A percentile compares a stretch with the other conserved stretches of the same genome.
phyloP scores from a whole-genome alignment of 2,329 filamentous ascomycete species.

The Venturia effusa region DNA sequence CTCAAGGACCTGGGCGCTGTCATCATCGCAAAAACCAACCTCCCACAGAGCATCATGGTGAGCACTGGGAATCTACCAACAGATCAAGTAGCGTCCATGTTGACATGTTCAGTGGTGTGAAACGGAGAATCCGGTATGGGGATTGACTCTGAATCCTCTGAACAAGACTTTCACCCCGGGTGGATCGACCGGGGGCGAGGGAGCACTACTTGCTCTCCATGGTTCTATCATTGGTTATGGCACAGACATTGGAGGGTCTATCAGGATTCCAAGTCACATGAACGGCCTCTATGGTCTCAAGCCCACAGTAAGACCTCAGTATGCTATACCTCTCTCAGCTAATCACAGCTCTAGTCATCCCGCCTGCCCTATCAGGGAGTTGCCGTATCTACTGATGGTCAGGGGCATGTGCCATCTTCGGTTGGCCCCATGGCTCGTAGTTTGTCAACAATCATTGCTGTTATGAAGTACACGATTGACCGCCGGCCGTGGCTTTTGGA shows the following conservation, averaged over 20 bases:
- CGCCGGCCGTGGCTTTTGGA: slow-evolving; percentile 37
- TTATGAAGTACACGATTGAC: slow-evolving; percentile 30
- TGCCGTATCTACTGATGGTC: slow-evolving; percentile 49
- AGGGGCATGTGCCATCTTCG: slow-evolving; percentile 53
- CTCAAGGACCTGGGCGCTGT: slow-evolving; percentile 34
- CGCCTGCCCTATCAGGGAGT: slow-evolving; percentile 47
- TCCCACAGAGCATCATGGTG: slow-evolving; percentile 31
- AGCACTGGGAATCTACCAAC: too few species aligned
- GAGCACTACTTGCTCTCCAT: slow-evolving; percentile 47
- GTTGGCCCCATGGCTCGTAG: slow-evolving; percentile 52
- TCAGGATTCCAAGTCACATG: slow-evolving; percentile 47
- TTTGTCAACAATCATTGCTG: slow-evolving; percentile 39
- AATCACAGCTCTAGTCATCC: slow-evolving; percentile 36
- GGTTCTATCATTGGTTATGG: slow-evolving; percentile 52
- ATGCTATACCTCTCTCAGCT: not conserved
- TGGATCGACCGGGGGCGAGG: slow-evolving; percentile 57
- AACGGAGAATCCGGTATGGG: slow-evolving; percentile 53
- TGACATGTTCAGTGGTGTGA: slow-evolving; percentile 40
- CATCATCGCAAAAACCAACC: slow-evolving; percentile 42
- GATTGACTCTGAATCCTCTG: slow-evolving; percentile 49
- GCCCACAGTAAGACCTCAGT: slow-evolving; percentile 31
- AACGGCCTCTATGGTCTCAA: slow-evolving; percentile 47
- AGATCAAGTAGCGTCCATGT: slow-evolving; percentile 33
- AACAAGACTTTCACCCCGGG: slow-evolving; percentile 48
- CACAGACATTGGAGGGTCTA: slow-evolving; percentile 50